A percentile compares a stretch with the other conserved stretches of the same genome.
Conservation (phyloP, 768 basidiomycete species). For the Amanita rubescens region DNA sequence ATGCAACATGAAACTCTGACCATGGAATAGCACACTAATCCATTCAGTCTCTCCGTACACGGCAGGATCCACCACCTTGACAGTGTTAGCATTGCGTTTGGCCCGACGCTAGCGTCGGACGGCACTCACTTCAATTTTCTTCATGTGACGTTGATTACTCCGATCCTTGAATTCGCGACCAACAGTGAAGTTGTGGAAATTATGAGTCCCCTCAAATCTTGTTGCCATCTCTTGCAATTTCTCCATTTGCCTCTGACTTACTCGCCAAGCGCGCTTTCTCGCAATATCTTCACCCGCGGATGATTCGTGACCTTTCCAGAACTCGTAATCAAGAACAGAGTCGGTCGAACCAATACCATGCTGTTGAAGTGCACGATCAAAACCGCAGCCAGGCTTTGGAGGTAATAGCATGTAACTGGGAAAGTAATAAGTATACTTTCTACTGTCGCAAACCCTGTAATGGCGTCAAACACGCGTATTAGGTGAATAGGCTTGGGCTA, state of each 20-base stretch:
- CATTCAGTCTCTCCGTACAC: slow-evolving; percentile 91
- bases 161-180: slow-evolving; percentile 78
- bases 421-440: slow-evolving; percentile 97
- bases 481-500: not conserved
- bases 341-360: slow-evolving; percentile 21
- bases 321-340: slow-evolving; percentile 36
- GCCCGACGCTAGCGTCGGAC: not conserved
- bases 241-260: slow-evolving; percentile 43
- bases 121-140: slow-evolving; percentile 39
- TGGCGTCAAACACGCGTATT: slow-evolving; percentile 8
- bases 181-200: slow-evolving; percentile 97
- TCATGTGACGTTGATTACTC: slow-evolving; percentile 83
- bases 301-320: slow-evolving; percentile 48
- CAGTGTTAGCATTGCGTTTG: not conserved
- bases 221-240: slow-evolving; percentile 47
- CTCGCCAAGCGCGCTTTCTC: slow-evolving; percentile 71
- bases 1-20: slow-evolving; percentile 98
- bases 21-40: slow-evolving; percentile 90
- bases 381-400: slow-evolving; percentile 68
- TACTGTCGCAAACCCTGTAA: slow-evolving; percentile 80
- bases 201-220: slow-evolving; percentile 83
- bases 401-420: slow-evolving; percentile 91
- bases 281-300: slow-evolving; percentile 50
- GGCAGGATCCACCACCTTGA: slow-evolving; percentile 73
- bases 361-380: slow-evolving; percentile 38